These are phyloP conservation scores for Kwoniella sp. DNA, from an alignment of 768 basidiomycete genomes.

Conservation along the genomic window DNA sequence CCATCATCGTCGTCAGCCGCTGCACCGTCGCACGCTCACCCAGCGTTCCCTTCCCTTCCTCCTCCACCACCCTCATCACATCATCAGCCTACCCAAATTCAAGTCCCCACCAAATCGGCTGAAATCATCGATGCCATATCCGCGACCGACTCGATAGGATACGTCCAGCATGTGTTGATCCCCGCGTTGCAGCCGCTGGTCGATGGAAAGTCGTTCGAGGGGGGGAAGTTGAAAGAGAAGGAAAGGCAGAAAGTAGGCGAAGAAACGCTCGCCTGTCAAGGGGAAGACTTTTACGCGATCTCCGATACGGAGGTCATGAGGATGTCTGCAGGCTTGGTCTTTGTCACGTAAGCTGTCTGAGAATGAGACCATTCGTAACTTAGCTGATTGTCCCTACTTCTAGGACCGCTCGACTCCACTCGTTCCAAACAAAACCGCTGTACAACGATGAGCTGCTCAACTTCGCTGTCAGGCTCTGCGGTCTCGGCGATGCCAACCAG, in stretches of 20 bases:
- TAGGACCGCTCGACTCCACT: constrained; percentile 26
- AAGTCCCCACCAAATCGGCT: constrained; percentile 9
- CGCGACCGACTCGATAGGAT: neutral
- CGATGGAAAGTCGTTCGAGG: constrained; percentile 12
- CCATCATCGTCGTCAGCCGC: neutral
- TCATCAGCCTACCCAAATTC: neutral
- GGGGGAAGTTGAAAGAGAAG: constrained; percentile 22
- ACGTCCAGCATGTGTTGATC: constrained; percentile 14
- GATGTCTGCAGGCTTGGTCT: constrained; percentile 38
- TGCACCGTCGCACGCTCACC: constrained; percentile 5
- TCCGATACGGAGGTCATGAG: constrained; percentile 15
- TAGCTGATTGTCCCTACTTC: constrained; percentile 3
- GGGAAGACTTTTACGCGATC: constrained; percentile 16
- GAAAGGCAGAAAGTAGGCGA: constrained; percentile 19
- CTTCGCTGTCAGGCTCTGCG: constrained; percentile 26
- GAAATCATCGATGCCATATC: constrained; percentile 17
- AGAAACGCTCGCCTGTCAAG: constrained; percentile 21
- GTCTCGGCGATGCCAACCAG: constrained; percentile 25
- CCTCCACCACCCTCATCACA: constrained; percentile 8
- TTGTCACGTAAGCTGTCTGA: constrained; percentile 33
- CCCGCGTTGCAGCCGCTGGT: constrained; percentile 19
- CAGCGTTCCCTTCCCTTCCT: constrained; percentile 20
- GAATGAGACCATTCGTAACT: neutral
- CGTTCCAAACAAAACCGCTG: neutral
- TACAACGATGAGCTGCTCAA: constrained; percentile 23